Conservation (phyloP, 2,329 filamentous ascomycete species). For the Aspergillus pseudotamarii region DNA sequence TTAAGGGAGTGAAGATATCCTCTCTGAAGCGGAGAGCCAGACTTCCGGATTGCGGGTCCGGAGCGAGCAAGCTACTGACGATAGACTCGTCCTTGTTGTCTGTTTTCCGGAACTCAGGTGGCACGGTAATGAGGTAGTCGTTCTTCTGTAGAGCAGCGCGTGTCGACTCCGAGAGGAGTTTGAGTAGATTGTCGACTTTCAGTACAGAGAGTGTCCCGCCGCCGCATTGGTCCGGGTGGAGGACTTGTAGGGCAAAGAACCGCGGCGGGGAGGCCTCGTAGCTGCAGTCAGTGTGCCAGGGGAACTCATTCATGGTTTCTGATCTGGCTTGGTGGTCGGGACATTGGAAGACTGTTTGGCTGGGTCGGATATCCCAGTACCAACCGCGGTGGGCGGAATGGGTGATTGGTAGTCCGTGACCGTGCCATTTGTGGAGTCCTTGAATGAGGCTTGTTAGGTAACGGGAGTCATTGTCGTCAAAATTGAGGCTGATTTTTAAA, state of each 20-base stretch:
- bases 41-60: neutral
- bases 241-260: constrained; percentile 48
- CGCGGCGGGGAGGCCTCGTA: constrained; percentile 43
- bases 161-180: constrained; percentile 18
- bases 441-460: constrained; percentile 40
- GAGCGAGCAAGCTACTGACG: constrained; percentile 24
- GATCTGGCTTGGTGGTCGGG: constrained; percentile 40
- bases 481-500: constrained; percentile 40
- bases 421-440: constrained; percentile 36
- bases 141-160: constrained; percentile 24
- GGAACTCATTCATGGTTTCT: constrained; percentile 48
- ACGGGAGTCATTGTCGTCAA: constrained; percentile 34
- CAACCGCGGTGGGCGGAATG: constrained; percentile 47
- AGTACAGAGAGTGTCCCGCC: constrained; percentile 47
- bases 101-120: constrained; percentile 36
- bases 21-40: constrained; percentile 9
- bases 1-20: constrained; percentile 16
- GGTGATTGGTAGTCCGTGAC: constrained; percentile 43
- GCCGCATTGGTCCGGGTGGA: constrained; percentile 44
- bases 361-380: constrained; percentile 50
- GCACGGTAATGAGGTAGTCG: constrained; percentile 38
- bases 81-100: constrained; percentile 17
- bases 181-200: constrained; percentile 28
- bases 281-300: constrained; percentile 52
- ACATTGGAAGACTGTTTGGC: constrained; percentile 30